phyloP scores from a whole-genome alignment of 2,329 filamentous ascomycete genomes.

The Colletotrichum australisinense region DNA sequence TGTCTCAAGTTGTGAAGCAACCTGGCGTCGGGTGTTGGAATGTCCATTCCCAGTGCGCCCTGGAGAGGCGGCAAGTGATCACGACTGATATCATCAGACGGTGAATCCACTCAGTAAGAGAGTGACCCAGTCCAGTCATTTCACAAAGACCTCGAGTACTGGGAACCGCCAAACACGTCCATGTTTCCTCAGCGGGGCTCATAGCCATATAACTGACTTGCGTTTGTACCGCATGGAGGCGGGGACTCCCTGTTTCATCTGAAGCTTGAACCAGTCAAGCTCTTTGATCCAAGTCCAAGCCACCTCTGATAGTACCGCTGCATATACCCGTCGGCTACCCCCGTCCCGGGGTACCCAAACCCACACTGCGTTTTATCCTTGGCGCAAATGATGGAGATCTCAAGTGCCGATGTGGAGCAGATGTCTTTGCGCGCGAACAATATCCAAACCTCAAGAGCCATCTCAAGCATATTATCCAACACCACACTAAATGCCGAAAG shows the following conservation, averaged over 20 bases:
- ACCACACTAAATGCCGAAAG: neutral
- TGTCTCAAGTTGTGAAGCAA: slow-evolving; percentile 1
- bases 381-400: neutral
- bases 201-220: neutral
- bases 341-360: neutral
- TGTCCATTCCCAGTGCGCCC: neutral
- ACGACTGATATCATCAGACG: neutral
- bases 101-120: neutral
- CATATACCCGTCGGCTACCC: slow-evolving; percentile 5
- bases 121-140: slow-evolving; percentile 13
- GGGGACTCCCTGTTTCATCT: slow-evolving; percentile 26
- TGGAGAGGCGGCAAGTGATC: neutral
- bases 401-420: neutral
- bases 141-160: neutral
- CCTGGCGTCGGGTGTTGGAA: neutral
- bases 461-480: neutral
- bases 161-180: neutral
- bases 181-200: neutral
- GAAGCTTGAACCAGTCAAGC: slow-evolving; percentile 24
- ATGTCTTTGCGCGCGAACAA: neutral
- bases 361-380: neutral
- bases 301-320: neutral
- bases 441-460: neutral
- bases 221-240: neutral
- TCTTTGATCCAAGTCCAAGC: neutral